These are phyloP conservation scores for Tarenaya hassleriana DNA, from an alignment of 345 rosid species.

Conservation along the genomic window DNA sequence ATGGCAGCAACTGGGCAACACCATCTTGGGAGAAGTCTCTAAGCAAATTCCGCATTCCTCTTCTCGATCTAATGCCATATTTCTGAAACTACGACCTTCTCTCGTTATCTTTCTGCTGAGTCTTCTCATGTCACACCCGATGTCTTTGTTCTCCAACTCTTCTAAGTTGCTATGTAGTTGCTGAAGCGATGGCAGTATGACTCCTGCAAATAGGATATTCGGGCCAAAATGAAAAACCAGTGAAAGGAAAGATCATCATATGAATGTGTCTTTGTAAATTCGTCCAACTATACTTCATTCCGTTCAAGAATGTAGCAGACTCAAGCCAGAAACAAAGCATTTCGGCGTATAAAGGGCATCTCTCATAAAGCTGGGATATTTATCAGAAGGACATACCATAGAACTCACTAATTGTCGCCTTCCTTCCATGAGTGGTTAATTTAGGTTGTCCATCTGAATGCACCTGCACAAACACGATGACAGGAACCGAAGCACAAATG, in stretches of 20 bases:
- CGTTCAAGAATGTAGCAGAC: no score
- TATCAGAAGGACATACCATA: conserved; percentile 44
- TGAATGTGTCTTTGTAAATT: no score
- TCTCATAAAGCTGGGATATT: conserved; percentile 6
- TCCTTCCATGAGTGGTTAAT: conserved; percentile 60
- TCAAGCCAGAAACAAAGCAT: not conserved
- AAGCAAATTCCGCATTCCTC: conserved; percentile 98
- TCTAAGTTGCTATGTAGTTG: conserved; percentile 55
- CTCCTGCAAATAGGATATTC: conserved; percentile 41
- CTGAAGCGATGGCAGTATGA: conserved; percentile 86
- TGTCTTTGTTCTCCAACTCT: conserved; percentile 37
- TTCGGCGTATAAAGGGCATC: not conserved
- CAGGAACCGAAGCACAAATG: conserved; percentile 5
- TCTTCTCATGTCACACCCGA: conserved; percentile 30
- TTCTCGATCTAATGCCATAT: conserved; percentile 63
- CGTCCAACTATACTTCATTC: no score
- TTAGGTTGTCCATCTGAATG: conserved; percentile 59
- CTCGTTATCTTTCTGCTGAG: conserved; percentile 38
- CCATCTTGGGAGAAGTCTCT: conserved; percentile 93
- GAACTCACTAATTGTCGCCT: conserved; percentile 86
- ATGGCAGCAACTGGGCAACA: conserved; percentile 89
- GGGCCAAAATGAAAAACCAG: not conserved
- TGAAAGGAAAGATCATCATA: not conserved
- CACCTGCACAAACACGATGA: conserved; percentile 27
- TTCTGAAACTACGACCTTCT: conserved; percentile 33